Base-by-base conservation (phyloP, 352 stramenopile genomes). In the Pythium sp. region DNA sequence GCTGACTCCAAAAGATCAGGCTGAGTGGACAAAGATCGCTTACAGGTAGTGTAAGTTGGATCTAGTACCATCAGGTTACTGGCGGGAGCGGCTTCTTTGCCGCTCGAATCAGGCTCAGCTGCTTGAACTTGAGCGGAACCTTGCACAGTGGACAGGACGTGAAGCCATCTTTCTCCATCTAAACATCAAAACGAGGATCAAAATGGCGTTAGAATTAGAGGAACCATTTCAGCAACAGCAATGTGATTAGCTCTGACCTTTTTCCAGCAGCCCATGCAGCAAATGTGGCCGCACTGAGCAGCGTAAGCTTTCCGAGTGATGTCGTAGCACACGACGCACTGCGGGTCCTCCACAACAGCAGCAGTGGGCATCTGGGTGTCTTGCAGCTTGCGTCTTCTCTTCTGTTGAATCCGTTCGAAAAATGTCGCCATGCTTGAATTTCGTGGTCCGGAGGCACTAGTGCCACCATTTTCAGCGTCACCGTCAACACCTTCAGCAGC, bases 291-390 rank as follows among this genome's bases (percentile, higher is more conserved):
- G 36, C 88, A 95, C 30, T 84, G 79, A 1, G 88, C 85, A 18
- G 88, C 88, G 69, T 81, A 92, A 9, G 88, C 86, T 68, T 92
- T 93, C 4, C 72, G 81, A 0, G 82, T 80, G 36, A 95, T 89
- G 49, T 95, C 86, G 65, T 92, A 94, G 71, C 88, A 95, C 28
- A 95, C 87, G 41, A 89, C 80, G 56, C 88, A 95, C 71, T 95
- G 88, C 3, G 88, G 88, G 34, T 94, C 79, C 55, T 91, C 80
- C 18, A 95, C 77, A 11, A 91, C 67, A 18, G 82, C 79, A 41
- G 73, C 86, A 20, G 78, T 79, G 1, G 71, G 68, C 24, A 74
- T 57, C 18, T 77, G 68, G 0, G 62, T 60, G 4, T 64, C 55
- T 12, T 80, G 67, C 14, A 81, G 64, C 24, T 80, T 86, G 53